Evolutionary conservation across 2,329 filamentous ascomycete genomes (phyloP), one percentile per base, ranked within the genome.

Genomic region (Aspergillus quadrilineatus): DNA sequence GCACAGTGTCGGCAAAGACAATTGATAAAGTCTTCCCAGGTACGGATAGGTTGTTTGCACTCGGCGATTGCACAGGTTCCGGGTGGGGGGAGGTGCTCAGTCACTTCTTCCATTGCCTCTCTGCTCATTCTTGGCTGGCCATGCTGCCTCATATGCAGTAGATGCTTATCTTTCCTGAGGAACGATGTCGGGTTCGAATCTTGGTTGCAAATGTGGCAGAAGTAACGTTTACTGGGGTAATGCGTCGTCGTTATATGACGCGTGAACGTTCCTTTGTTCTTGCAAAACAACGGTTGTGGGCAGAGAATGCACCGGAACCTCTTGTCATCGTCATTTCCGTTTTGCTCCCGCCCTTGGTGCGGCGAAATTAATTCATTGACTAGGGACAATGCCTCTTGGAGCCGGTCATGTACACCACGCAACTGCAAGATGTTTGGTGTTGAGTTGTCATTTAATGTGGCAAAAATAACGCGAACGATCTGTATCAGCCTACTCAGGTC

Each of bases 1-100:
- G 17, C n/a, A 34, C 52, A 48, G 32, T 54, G 52, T 14, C 15
- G 28, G 17, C 44, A 49, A 17, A 54, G 36, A n/a, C 45, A 43
- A 2, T 48, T 28, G 4, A 41, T 15, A 17, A 54, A 43, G 1
- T 43, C 36, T 17, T 48, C 28, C 52, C 52, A 54, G 7, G 34
- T 32, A 43, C 12, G 10, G 2, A 54, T 28, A 26, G 6, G 4
- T 7, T 6, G 34, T 6, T 4, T 4, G n/a, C 52, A 54, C 5
- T 4, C 10, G 6, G 6, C 6, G 26, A 50, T 6, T 3, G 36
- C 22, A 22, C 50, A 52, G 3, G 7, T 29, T 22, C 0, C 12
- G 9, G 43, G 34, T 41, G 43, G 34, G n/a, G n/a, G 7, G 9
- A 22, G 32, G 36, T 29, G n/a, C n/a, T 17, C 22, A 39, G 28